phyloP scores from a whole-genome alignment of 1,139 yeast species.

The Nakaseomyces delphensis region DNA sequence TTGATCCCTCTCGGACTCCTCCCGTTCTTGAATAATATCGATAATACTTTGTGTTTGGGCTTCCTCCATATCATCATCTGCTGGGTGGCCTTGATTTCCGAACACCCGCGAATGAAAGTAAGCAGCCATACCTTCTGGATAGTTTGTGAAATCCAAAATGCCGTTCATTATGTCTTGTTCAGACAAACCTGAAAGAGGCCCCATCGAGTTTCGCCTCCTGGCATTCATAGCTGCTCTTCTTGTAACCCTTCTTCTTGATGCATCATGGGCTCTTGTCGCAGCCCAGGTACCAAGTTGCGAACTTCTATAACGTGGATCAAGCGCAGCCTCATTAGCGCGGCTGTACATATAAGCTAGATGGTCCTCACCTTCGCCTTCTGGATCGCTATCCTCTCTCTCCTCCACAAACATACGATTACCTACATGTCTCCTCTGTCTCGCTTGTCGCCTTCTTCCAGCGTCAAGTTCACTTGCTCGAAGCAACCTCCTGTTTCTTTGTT shows the following conservation, averaged over 20 bases:
- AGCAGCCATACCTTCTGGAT: slow-evolving; percentile 7
- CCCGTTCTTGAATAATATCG: slow-evolving; percentile 31
- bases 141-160: slow-evolving; percentile 7
- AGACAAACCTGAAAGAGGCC: slow-evolving; percentile 9
- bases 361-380: slow-evolving; percentile 4
- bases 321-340: not conserved
- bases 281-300: slow-evolving; percentile 1
- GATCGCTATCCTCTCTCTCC: slow-evolving; percentile 2
- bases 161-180: slow-evolving; percentile 12
- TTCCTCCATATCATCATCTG: slow-evolving; percentile 14
- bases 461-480: slow-evolving; percentile 8
- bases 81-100: not conserved
- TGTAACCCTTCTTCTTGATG: slow-evolving; percentile 2
- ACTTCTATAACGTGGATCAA: slow-evolving; percentile 4
- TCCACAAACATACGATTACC: slow-evolving; percentile 2
- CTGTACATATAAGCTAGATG: not conserved
- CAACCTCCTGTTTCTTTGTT: slow-evolving; percentile 6
- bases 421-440: not conserved
- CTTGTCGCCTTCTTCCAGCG: slow-evolving; percentile 5
- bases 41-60: slow-evolving; percentile 32
- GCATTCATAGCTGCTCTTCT: slow-evolving; percentile 1
- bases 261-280: not conserved
- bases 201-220: slow-evolving; percentile 8
- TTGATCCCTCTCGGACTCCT: slow-evolving; percentile 32
- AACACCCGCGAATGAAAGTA: slow-evolving; percentile 4